Conservation (phyloP, 768 basidiomycete species). For the Suillus occidentalis region DNA sequence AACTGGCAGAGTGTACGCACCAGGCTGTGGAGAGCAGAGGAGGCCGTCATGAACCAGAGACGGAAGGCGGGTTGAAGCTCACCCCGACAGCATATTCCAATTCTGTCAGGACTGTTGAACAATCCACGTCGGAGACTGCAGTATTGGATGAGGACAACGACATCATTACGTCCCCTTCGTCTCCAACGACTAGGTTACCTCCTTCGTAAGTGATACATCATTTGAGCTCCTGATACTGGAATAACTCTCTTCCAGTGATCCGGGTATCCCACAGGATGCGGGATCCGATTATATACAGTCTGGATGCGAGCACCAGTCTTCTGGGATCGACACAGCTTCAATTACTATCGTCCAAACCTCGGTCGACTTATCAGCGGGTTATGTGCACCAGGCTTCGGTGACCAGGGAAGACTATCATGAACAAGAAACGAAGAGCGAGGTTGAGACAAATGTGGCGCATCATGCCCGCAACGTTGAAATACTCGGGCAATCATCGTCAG, state of each 20-base stretch:
- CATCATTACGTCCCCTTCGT: too few relatives aligned
- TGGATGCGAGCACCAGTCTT: background rate
- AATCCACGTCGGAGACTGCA: too few relatives aligned
- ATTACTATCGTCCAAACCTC: background rate
- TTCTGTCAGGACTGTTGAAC: too few relatives aligned
- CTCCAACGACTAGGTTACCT: too few relatives aligned
- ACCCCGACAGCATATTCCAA: too few relatives aligned
- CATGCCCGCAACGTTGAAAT: background rate
- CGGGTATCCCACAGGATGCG: background rate
- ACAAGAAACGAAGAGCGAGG: background rate
- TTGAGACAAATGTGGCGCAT: background rate
- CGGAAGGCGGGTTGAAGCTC: too few relatives aligned
- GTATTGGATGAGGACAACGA: too few relatives aligned
- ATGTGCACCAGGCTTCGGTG: background rate
- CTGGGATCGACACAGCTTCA: background rate
- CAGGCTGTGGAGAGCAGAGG: background rate
- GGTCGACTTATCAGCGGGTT: background rate
- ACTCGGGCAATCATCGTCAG: background rate
- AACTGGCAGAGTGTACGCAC: background rate
- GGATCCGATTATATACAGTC: background rate
- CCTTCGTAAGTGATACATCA: background rate
- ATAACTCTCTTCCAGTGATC: background rate
- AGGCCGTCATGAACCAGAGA: background rate
- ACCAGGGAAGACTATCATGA: background rate
- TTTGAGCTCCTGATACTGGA: background rate